A percentile compares a stretch with the other conserved stretches of the same genome.
These are phyloP conservation scores for Helotiales sp. DNA, from an alignment of 2,329 filamentous ascomycete species.

Conservation along the genomic window DNA sequence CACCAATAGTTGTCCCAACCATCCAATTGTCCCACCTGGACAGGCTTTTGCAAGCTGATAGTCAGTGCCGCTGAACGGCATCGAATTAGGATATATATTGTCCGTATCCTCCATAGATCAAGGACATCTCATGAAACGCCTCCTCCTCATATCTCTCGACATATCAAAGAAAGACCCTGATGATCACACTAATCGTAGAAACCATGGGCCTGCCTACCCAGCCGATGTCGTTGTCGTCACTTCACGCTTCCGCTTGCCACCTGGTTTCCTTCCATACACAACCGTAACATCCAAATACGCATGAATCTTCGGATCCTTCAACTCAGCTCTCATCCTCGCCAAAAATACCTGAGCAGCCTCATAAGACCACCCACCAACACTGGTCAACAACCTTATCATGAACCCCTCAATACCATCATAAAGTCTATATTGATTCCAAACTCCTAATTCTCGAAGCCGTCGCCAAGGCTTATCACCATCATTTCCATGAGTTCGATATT, in stretches of 20 bases:
- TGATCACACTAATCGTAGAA: neutral
- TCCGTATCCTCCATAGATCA: no score
- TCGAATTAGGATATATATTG: no score
- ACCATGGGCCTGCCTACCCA: neutral
- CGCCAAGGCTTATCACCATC: constrained; percentile 18
- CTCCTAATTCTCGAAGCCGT: constrained; percentile 21
- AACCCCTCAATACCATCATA: constrained; percentile 23
- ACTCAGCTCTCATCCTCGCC: constrained; percentile 18
- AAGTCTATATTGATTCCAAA: constrained; percentile 25
- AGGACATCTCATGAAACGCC: no score
- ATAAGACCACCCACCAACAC: constrained; percentile 24
- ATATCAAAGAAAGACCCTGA: neutral
- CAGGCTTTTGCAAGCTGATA: no score
- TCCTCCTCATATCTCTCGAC: neutral
- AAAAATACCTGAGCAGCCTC: constrained; percentile 21
- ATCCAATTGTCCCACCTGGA: no score
- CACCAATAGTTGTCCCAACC: neutral
- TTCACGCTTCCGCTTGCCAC: constrained; percentile 17
- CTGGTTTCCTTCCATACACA: constrained; percentile 23
- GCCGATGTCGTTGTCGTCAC: neutral
- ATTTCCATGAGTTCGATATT: constrained; percentile 12
- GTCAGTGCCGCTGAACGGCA: no score
- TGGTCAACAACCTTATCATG: constrained; percentile 23
- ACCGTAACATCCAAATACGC: constrained; percentile 21
- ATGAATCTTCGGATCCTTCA: constrained; percentile 24